A percentile compares a stretch with the other conserved stretches of the same genome.
Evolutionary conservation across 495 filamentous ascomycete genomes (phyloP).

Genomic region (Talaromyces nanjingensis): DNA sequence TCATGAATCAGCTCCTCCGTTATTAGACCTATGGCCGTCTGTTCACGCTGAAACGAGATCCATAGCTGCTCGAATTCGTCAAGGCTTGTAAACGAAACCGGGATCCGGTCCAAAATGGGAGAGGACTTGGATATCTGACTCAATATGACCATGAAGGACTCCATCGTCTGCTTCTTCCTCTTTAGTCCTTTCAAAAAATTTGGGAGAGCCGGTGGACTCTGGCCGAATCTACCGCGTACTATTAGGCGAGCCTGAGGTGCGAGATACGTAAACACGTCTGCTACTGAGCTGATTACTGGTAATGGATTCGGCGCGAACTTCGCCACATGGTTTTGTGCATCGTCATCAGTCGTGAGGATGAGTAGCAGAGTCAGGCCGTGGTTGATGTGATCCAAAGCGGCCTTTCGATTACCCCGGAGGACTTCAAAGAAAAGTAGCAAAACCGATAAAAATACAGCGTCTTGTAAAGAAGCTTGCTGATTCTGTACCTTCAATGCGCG

Average conservation of each 20-base stretch:
- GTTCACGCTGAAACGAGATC: conserved; percentile 55
- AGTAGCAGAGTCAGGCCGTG: conserved; percentile 2
- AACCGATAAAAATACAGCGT: background rate
- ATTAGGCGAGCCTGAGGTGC: background rate
- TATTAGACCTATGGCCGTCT: background rate
- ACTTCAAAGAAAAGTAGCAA: background rate
- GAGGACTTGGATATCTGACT: background rate
- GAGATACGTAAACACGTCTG: background rate
- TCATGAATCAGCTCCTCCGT: background rate
- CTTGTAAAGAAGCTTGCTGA: conserved; percentile 2
- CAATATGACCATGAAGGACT: conserved; percentile 1
- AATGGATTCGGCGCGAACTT: background rate
- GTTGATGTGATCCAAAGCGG: conserved; percentile 5
- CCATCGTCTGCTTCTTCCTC: background rate
- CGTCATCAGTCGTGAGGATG: background rate
- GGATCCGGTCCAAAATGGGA: background rate
- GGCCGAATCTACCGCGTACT: background rate
- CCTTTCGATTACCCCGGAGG: background rate
- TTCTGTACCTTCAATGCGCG: background rate
- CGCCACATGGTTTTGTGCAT: background rate
- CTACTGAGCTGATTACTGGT: background rate
- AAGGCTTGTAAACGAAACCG: conserved; percentile 63
- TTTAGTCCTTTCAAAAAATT: background rate
- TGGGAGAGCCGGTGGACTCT: background rate
- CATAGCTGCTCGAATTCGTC: conserved; percentile 80